These are phyloP conservation scores for Ceratocystis colombiana DNA, from an alignment of 2,329 filamentous ascomycete species.

Conservation along the genomic window DNA sequence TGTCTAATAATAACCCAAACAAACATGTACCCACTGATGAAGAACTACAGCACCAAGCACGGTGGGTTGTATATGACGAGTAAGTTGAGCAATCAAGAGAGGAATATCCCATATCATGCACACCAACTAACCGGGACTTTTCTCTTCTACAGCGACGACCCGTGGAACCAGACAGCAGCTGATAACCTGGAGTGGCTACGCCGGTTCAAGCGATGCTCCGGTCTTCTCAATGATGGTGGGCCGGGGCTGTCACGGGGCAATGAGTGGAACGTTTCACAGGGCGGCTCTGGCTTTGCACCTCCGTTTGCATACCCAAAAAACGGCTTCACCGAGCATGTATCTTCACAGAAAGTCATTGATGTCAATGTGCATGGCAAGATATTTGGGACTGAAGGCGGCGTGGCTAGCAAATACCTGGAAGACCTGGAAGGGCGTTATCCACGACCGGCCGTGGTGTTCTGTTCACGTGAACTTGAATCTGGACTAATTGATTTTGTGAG, in stretches of 20 bases:
- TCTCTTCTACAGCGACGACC: slow-evolving; percentile 42
- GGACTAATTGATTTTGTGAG: slow-evolving; percentile 43
- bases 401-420: slow-evolving; percentile 42
- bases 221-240: slow-evolving; percentile 42
- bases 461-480: slow-evolving; percentile 48
- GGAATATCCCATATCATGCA: neutral
- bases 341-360: slow-evolving; percentile 33
- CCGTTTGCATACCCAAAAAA: slow-evolving; percentile 42
- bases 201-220: slow-evolving; percentile 50
- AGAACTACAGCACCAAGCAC: slow-evolving; percentile 54
- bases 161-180: slow-evolving; percentile 54
- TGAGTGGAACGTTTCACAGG: slow-evolving; percentile 41
- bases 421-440: slow-evolving; percentile 38
- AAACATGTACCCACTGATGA: slow-evolving; percentile 49
- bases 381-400: slow-evolving; percentile 37
- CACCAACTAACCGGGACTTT: neutral
- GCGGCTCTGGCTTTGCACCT: slow-evolving; percentile 46
- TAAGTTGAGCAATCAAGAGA: slow-evolving; percentile 32
- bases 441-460: slow-evolving; percentile 45
- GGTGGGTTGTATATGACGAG: slow-evolving; percentile 54
- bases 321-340: slow-evolving; percentile 26
- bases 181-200: slow-evolving; percentile 55
- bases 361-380: slow-evolving; percentile 33
- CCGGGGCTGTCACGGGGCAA: slow-evolving; percentile 36
- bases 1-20: slow-evolving; percentile 51